Percentiles rank a stretch among this genome's conserved stretches.
Evolutionary conservation across 2,329 filamentous ascomycete genomes (phyloP).

Genomic region (Nigrospora oryzae): DNA sequence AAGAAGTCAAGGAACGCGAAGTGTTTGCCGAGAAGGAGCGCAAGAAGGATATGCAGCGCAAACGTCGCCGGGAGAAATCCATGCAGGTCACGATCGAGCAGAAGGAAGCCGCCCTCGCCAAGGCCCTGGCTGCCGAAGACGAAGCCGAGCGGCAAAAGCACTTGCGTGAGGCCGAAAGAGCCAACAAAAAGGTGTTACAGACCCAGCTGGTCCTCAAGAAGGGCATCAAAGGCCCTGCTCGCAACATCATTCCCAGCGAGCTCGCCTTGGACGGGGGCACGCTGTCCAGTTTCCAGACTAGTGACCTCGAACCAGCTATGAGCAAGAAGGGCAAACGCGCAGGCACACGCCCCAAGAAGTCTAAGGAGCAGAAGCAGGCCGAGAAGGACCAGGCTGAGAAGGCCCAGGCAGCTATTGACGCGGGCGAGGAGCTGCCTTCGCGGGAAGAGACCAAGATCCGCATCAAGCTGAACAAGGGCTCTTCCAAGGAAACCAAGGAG

Average conservation of each 20-base stretch:
- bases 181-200: conserved; percentile 85
- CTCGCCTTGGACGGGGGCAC: conserved; percentile 74
- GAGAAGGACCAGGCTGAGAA: conserved; percentile 77
- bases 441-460: conserved; percentile 53
- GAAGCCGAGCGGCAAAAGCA: conserved; percentile 75
- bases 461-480: conserved; percentile 49
- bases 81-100: conserved; percentile 89
- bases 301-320: conserved; percentile 41
- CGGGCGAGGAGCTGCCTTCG: conserved; percentile 62
- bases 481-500: conserved; percentile 30
- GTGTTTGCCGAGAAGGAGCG: conserved; percentile 93
- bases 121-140: conserved; percentile 70
- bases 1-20: conserved; percentile 83
- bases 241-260: conserved; percentile 61
- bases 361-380: conserved; percentile 77
- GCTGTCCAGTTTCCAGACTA: conserved; percentile 75
- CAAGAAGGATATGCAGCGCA: conserved; percentile 99
- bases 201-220: conserved; percentile 83
- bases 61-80: conserved; percentile 89
- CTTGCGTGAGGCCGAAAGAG: conserved; percentile 77
- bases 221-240: conserved; percentile 70
- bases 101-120: conserved; percentile 74
- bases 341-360: conserved; percentile 76
- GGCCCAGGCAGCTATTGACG: conserved; percentile 75
- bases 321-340: conserved; percentile 45